Conservation (phyloP, 2,329 filamentous ascomycete genomes). For the Rhynchosporium graminicola region DNA sequence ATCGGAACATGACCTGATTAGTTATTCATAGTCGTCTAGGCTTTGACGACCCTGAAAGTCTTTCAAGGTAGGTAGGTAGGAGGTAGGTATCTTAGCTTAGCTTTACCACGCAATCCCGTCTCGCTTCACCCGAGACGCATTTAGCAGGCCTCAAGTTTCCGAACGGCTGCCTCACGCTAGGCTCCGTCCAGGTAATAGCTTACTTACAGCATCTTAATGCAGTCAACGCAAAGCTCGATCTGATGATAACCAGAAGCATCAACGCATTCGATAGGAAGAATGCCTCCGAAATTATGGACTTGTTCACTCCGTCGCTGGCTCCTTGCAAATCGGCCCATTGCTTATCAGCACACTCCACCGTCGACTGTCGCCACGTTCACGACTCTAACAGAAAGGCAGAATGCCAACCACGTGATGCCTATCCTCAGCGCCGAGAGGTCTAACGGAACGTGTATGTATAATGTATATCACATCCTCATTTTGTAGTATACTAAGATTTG, state of each 20-base stretch:
- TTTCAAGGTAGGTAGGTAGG: too few species aligned
- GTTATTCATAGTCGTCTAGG: too few species aligned
- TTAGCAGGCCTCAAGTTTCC: too few species aligned
- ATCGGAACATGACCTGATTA: too few species aligned
- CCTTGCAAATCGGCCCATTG: background rate
- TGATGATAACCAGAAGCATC: background rate
- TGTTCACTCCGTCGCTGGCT: background rate
- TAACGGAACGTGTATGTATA: conserved; percentile 4
- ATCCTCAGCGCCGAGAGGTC: background rate
- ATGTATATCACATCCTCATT: background rate
- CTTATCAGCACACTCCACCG: background rate
- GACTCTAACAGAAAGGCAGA: conserved; percentile 1
- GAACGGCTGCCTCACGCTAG: too few species aligned
- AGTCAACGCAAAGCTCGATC: background rate
- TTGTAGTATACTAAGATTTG: background rate
- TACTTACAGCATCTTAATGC: too few species aligned
- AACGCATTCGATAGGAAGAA: background rate
- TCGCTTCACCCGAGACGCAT: too few species aligned
- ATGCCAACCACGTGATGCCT: background rate
- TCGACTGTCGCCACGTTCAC: background rate
- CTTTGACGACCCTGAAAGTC: too few species aligned
- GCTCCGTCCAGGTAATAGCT: too few species aligned
- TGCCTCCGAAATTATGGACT: background rate
- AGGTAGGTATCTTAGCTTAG: too few species aligned
- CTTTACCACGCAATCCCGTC: too few species aligned